These are phyloP conservation scores for Coemansia sp. DNA, from an alignment of 371 early-diverging fungal genomes.

Conservation along the genomic window DNA sequence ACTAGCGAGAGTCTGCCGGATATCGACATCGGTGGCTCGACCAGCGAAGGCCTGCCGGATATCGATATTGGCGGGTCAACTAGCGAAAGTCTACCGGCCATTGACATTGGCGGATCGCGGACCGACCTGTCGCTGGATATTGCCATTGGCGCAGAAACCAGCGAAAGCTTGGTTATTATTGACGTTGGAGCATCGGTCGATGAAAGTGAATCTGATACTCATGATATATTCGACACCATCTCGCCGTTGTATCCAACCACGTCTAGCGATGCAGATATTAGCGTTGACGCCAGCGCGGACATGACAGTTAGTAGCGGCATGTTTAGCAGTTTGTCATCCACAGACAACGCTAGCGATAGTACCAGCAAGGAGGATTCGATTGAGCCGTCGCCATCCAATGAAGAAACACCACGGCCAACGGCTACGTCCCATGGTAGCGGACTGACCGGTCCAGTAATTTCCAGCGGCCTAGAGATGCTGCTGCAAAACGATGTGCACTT, in stretches of 20 bases:
- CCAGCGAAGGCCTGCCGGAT: not conserved
- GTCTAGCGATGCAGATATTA: not conserved
- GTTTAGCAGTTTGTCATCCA: not conserved
- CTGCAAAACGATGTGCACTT: conserved; percentile 37
- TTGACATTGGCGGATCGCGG: not conserved
- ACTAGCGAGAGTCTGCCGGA: not conserved
- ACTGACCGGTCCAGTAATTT: conserved; percentile 34
- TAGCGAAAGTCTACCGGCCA: not conserved
- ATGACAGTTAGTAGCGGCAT: not conserved
- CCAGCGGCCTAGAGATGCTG: conserved; percentile 39
- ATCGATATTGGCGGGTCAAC: conserved; percentile 3
- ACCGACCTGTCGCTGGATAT: not conserved
- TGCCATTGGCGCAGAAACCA: conserved; percentile 1
- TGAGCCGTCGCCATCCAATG: not conserved
- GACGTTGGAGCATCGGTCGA: not conserved
- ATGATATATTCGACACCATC: conserved; percentile 9
- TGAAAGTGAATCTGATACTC: not conserved
- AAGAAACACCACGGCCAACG: conserved; percentile 1
- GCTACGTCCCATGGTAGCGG: conserved; percentile 11
- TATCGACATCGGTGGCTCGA: not conserved
- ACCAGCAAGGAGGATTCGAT: not conserved
- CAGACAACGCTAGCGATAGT: not conserved
- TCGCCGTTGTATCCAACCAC: conserved; percentile 10
- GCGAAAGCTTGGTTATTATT: not conserved
- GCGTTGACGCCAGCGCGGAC: not conserved